A percentile compares a stretch with the other conserved stretches of the same genome.
phyloP scores from a whole-genome alignment of 495 filamentous ascomycete species.

The Neurospora hispaniola region DNA sequence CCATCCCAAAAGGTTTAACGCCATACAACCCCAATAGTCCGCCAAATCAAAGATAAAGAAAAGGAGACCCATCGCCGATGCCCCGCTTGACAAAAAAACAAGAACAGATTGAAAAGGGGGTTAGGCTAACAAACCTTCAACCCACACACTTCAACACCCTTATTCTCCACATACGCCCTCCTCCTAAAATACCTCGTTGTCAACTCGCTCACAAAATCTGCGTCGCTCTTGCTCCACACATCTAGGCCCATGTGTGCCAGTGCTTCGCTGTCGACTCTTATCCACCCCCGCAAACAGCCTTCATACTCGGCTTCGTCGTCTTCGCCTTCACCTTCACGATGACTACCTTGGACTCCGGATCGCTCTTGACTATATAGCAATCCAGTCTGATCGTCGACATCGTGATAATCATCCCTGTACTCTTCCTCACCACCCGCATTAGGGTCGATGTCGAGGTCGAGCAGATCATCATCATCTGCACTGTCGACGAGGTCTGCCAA shows the following conservation, averaged over 20 bases:
- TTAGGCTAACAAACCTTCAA: constrained; percentile 54
- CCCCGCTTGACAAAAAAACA: background rate
- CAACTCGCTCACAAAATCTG: constrained; percentile 59
- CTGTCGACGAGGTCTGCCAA: constrained; percentile 59
- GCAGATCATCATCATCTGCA: constrained; percentile 40
- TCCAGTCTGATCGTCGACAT: constrained; percentile 19
- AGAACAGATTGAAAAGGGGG: background rate
- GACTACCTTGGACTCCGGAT: background rate
- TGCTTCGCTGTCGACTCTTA: constrained; percentile 57
- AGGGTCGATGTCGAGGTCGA: constrained; percentile 27
- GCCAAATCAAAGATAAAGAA: background rate
- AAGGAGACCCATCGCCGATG: background rate
- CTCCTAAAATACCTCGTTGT: constrained; percentile 61
- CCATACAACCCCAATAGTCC: background rate
- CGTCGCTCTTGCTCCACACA: constrained; percentile 71
- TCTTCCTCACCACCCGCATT: constrained; percentile 12
- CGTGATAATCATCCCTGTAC: constrained; percentile 1
- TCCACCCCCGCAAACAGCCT: constrained; percentile 24
- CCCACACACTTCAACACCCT: constrained; percentile 71
- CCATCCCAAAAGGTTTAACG: background rate
- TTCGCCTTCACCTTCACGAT: constrained; percentile 6
- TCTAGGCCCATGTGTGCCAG: constrained; percentile 76
- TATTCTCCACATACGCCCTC: constrained; percentile 55
- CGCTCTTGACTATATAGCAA: constrained; percentile 7
- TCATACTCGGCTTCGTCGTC: constrained; percentile 20